Percentiles rank a stretch among this genome's conserved stretches.
These are phyloP conservation scores for Ustanciosporium gigantosporum DNA, from an alignment of 1,284 basidiomycete species.

Conservation along the genomic window DNA sequence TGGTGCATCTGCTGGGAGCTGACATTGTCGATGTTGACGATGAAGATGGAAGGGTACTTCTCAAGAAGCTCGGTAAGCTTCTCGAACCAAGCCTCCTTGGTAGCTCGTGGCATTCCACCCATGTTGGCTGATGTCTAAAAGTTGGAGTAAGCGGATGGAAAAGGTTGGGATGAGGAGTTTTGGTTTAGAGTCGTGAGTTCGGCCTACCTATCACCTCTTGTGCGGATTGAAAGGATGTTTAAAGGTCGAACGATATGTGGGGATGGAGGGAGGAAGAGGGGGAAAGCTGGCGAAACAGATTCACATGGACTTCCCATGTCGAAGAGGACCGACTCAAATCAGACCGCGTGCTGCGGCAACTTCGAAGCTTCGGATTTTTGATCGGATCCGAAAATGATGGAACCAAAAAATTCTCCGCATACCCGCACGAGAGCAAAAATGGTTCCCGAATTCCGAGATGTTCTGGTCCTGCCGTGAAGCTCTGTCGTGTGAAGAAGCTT, in stretches of 20 bases:
- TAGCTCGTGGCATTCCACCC: conserved; percentile 80
- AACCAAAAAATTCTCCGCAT: background rate
- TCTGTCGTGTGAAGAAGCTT: too few species aligned
- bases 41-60: conserved; percentile 91
- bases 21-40: conserved; percentile 99
- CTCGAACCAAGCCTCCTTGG: conserved; percentile 90
- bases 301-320: too few species aligned
- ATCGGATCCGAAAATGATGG: background rate
- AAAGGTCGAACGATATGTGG: conserved; percentile 6
- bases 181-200: conserved; percentile 13
- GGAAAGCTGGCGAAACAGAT: too few species aligned
- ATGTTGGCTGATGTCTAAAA: conserved; percentile 65
- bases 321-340: too few species aligned
- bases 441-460: background rate
- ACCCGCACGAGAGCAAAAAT: too few species aligned
- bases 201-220: conserved; percentile 56
- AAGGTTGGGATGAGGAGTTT: conserved; percentile 2
- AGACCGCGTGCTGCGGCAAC: background rate
- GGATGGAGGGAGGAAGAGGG: background rate
- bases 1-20: conserved; percentile 99
- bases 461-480: too few species aligned
- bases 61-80: conserved; percentile 92
- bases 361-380: background rate
- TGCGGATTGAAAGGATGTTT: conserved; percentile 55
- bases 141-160: conserved; percentile 2